A percentile compares a stretch with the other conserved stretches of the same genome.
Conservation (phyloP, 345 rosid species). For the Kernera saxatilis region DNA sequence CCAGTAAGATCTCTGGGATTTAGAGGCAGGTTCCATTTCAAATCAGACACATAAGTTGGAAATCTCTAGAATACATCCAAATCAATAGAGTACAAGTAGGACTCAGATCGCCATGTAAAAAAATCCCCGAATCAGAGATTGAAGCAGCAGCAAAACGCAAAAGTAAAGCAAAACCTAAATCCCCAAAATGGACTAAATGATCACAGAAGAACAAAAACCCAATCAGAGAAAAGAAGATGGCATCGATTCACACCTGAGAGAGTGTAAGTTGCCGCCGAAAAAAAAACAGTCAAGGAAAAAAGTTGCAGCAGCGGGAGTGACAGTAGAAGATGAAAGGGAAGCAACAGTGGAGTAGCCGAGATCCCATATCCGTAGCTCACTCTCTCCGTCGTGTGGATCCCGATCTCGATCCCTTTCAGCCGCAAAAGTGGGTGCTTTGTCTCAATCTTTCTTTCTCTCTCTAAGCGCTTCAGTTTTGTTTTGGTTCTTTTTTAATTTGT, state of each 20-base stretch:
- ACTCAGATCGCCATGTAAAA: slow-evolving; percentile 6
- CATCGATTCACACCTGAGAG: slow-evolving; percentile 14
- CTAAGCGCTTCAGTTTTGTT: background rate
- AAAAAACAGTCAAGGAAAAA: slow-evolving; percentile 10
- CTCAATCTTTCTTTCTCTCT: slow-evolving; percentile 15
- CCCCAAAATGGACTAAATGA: slow-evolving; percentile 14
- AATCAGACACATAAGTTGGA: background rate
- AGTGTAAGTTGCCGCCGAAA: background rate
- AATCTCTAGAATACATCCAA: background rate
- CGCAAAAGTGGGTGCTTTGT: slow-evolving; percentile 21
- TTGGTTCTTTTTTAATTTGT: background rate
- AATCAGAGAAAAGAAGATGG: background rate
- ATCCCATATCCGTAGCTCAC: slow-evolving; percentile 33
- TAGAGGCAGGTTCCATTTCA: background rate
- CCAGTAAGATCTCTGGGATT: slow-evolving; percentile 10
- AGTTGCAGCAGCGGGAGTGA: slow-evolving; percentile 23
- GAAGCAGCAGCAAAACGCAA: background rate
- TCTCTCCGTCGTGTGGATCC: slow-evolving; percentile 26
- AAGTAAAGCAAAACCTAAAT: slow-evolving; percentile 17
- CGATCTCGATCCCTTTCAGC: slow-evolving; percentile 26
- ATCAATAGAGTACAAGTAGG: background rate
- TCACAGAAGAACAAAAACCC: background rate
- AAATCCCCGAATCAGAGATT: background rate
- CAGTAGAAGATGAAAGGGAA: slow-evolving; percentile 30
- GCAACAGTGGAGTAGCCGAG: slow-evolving; percentile 16